Conservation (phyloP, 108 stramenopile species). For the Skeletonema marinoi region DNA sequence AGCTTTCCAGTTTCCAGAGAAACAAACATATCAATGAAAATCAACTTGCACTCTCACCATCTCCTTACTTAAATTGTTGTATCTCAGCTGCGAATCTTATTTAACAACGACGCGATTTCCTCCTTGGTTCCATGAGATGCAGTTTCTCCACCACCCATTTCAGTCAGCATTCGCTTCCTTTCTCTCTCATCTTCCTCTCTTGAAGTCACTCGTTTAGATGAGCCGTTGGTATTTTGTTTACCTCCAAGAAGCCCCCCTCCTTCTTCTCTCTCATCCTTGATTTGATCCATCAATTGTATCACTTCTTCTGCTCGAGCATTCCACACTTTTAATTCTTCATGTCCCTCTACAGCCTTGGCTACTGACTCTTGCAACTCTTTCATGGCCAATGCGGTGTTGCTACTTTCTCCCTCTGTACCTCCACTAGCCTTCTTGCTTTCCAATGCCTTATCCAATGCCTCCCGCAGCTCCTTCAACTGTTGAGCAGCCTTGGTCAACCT, state of each 20-base stretch:
- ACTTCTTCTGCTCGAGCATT: conserved; percentile 34
- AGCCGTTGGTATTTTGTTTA: not conserved
- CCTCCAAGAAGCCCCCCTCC: not conserved
- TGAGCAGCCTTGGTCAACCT: conserved; percentile 6
- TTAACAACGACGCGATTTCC: conserved; percentile 23
- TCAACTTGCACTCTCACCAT: not conserved
- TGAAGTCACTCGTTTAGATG: conserved; percentile 1
- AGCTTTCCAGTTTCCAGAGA: not conserved
- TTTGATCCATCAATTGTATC: conserved; percentile 36
- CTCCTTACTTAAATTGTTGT: not conserved
- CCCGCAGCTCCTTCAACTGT: conserved; percentile 9
- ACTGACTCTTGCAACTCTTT: conserved; percentile 17
- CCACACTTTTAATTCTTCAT: conserved; percentile 33
- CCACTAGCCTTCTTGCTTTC: not conserved
- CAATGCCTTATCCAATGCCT: conserved; percentile 18
- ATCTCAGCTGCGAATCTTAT: conserved; percentile 15
- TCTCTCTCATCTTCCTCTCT: conserved; percentile 17
- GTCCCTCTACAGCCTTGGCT: conserved; percentile 24
- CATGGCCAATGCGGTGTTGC: not conserved
- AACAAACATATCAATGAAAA: not conserved
- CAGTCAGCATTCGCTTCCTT: conserved; percentile 20
- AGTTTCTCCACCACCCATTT: not conserved
- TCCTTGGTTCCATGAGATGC: conserved; percentile 19
- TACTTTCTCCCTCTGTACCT: not conserved
- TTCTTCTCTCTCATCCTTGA: conserved; percentile 33